Base-by-base conservation (phyloP, 2,329 filamentous ascomycete genomes). In the Endocalyx cinctus region DNA sequence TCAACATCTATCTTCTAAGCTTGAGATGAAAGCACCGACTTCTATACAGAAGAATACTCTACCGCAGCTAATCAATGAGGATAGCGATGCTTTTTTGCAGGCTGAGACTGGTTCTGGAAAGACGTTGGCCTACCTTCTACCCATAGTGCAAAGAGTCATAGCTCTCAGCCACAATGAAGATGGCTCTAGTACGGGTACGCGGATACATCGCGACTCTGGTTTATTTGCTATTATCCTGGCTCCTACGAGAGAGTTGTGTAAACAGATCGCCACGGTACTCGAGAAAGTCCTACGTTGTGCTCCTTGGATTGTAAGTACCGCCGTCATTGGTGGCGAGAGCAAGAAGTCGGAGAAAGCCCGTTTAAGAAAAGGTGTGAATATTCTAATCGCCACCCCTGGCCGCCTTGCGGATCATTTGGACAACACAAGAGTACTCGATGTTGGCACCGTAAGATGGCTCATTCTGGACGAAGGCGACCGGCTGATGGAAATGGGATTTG, bases 61-160 rank as follows among this genome's bases (percentile, higher is more conserved):
- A 25, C 74, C 84, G 26, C 82, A 92, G 48, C 65, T 98, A 41
- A 63, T 94, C 27, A 80, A 80, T 26, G 82, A 84, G 33, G 84
- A 94, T 48, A 81, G 77, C 28, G 92, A 98, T 66, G 89, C 89
- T 3, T 98, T 98, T 51, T 83, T 98, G 20, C 92, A 97, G 58
- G 94, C 92, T 3, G 84, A 98, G 64, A 98, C 92, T 0, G 92
- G 92, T 47, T 98, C 92, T 0, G 92, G 92, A 63, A 98, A 98
- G 66, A 98, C 92, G 0, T 66, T 98, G 39, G 87, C 92, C n/a
- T 98, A 98, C 57, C 72, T 98, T 5, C 66, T 98, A 6, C 92
- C 92, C 2, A 84, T 98, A 29, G 80, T 98, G 15, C 87, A 98
- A 56, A 76, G 88, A 16, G 83, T 98, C 14, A 77, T 95, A 60